Evolutionary conservation across 768 basidiomycete genomes (phyloP), one percentile per base, ranked within the genome.

Genomic region (Xerocomellus amylosporus): DNA sequence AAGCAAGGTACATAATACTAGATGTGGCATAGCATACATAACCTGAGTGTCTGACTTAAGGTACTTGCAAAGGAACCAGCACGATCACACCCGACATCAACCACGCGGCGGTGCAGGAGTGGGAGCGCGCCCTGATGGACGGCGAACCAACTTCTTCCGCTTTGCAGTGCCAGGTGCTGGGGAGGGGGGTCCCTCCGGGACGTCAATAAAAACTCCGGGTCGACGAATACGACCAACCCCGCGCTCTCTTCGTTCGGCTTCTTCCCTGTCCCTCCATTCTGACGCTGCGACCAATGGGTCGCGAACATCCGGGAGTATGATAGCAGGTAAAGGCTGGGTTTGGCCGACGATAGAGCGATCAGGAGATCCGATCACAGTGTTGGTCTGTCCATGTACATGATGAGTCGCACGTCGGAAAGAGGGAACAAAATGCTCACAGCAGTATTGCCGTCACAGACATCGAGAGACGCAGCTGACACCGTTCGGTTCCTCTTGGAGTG

Each of bases 311-410:
- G 87, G 87, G 12, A 81, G 78, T 34, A 64, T 43, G 20, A 71
- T 46, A 5, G 43, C 64, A 24, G 79, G 78, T 31, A 77, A 60
- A 5, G 80, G 77, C 30, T 74, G 74, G 34, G 79, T 82, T 37
- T 79, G 79, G 63, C 87, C 84, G 57, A 83, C 74, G 62, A 83
- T 78, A 2, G 90, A 91, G 17, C 82, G 80, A 13, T 84, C 86
- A 5, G 90, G 90, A 4, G 87, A 88, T 15, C 86, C 88, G 26
- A 90, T 68, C 41, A 87, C 81, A 26, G 90, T 89, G 61, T 84
- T 90, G 15, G 84, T 71, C 85, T 87, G 36, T 44, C 40, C 5
- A 61, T 12, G 48, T 46, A 37, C 45, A 51, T 44, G 14, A 51
- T 60, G 24, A 56, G 31, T 44, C 34, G 20, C 19, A 39, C 20